phyloP scores from a whole-genome alignment of 768 basidiomycete genomes.

The Daedaleopsis sinensis region DNA sequence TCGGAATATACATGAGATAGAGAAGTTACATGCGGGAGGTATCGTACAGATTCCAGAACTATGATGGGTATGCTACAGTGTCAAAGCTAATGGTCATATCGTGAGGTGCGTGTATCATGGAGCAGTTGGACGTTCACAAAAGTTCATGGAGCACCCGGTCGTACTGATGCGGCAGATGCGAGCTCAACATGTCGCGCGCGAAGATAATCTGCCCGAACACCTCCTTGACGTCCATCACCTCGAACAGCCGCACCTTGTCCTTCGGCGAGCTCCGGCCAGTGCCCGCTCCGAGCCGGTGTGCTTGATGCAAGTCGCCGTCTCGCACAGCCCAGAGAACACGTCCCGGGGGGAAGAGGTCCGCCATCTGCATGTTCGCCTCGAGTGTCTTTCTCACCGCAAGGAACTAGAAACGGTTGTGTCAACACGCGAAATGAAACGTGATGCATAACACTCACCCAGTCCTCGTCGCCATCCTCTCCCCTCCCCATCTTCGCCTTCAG shows the following conservation, averaged over 20 bases:
- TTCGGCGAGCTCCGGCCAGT: constrained; percentile 26
- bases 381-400: constrained; percentile 80
- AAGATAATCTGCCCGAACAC: constrained; percentile 84
- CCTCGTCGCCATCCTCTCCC: constrained; percentile 54
- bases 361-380: constrained; percentile 79
- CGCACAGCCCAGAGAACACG: constrained; percentile 80
- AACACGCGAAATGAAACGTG: neutral
- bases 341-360: constrained; percentile 76
- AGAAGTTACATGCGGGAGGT: neutral
- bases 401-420: constrained; percentile 50
- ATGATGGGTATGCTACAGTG: constrained; percentile 14
- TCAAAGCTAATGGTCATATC: neutral
- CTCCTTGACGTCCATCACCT: constrained; percentile 74
- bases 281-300: constrained; percentile 41
- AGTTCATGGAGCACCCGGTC: constrained; percentile 75
- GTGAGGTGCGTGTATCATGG: neutral
- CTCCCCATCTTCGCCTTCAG: constrained; percentile 65
- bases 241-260: constrained; percentile 72
- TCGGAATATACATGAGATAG: neutral
- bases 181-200: constrained; percentile 79
- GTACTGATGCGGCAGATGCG: constrained; percentile 82
- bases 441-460: constrained; percentile 46
- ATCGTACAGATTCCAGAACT: constrained; percentile 14
- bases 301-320: constrained; percentile 67
- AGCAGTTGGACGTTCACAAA: constrained; percentile 5